Evolutionary conservation across 257 asterid genomes (phyloP), one percentile per base, ranked within the genome.

Genomic region (Gardenia jasminoides): DNA sequence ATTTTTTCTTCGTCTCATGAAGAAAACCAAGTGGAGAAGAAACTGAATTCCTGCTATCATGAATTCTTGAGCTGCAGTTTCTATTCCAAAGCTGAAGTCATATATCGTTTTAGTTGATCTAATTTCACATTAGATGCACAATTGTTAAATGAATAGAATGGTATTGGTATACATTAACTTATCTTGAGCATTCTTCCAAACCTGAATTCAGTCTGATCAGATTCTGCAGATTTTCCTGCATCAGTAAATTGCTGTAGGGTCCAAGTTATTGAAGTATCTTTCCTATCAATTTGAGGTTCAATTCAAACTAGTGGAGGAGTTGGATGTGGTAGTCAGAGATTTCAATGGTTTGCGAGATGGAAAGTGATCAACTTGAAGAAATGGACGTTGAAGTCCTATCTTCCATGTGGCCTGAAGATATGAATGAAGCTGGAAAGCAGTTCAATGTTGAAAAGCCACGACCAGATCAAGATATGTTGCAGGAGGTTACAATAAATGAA

Each of bases 381-480:
- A 90, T 87, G 96, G 98, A 94, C 70, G 68, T 88, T 28, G 94
- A 86, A 80, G 80, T 91, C 83, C 92, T 94, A n/a, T 83, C 96
- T 22, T 94, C 97, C 6, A 94, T 94, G 98, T 94, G 98, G 98
- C 98, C 97, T 3, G 97, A 94, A 75, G 96, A 91, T 81, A 91
- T 92, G 72, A 94, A 91, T 31, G 97, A 90, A 76, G 97, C 89
- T 2, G 94, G 97, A 8, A 85, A 91, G 54, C 97, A 91, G 69
- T 94, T 94, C 91, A 92, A 92, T 26, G 86, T 94, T 0, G 98
- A 94, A 78, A 82, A 82, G 73, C 98, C 97, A 24, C 87, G 90
- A 26, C 88, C 84, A 7, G 96, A 94, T 85, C 93, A 86, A 79
- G 98, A 92, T 70, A 94, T 94, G 98, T 84, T 94, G 70, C 91